Evolutionary conservation across 345 rosid species (phyloP), one percentile per base, ranked within the genome.

Genomic region (Eucalyptus grandis): DNA sequence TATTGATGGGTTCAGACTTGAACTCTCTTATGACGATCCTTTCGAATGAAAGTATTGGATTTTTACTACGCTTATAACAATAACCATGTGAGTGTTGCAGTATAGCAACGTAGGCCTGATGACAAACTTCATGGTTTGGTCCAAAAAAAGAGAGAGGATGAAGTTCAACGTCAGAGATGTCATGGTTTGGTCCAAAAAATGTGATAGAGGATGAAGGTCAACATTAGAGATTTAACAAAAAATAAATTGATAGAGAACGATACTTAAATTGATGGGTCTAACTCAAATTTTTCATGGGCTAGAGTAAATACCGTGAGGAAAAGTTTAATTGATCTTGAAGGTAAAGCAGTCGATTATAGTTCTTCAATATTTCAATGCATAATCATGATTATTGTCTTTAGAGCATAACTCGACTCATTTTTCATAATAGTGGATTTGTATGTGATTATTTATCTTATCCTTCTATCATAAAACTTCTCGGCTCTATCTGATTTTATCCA

Each of bases 1-100:
- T 53, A 53, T 19, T 19, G 0, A 53, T 53, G 5, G 0, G 0
- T 53, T 19, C 0, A 0, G 5, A 53, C 10, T 53, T 53, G 10
- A 53, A 19, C 10, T 53, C 10, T 53, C 2, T 53, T 8, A 19
- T 53, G 2, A 7, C 2, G 9, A 17, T 53, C 1, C 0, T 53
- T 53, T 53, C 0, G 0, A 53, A 53, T 53, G 58, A 53, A 53
- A 53, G 10, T 53, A 53, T 53, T 53, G 24, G 5, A 53, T 53
- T 53, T 53, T 10, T 53, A 53, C 24, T 19, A 19, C 0, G 0
- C 10, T 53, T 5, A 19, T 53, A 8, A 53, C 58, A 53, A 53
- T 53, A 53, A 53, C 24, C 58, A 53, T 53, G 58, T 53, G 58
- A 53, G 24, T 53, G 56, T 19, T 53, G 58, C 2, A 19, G 58